Base-by-base conservation (phyloP, 148 eudicot species). In the Rhododendron griersonianum region DNA sequence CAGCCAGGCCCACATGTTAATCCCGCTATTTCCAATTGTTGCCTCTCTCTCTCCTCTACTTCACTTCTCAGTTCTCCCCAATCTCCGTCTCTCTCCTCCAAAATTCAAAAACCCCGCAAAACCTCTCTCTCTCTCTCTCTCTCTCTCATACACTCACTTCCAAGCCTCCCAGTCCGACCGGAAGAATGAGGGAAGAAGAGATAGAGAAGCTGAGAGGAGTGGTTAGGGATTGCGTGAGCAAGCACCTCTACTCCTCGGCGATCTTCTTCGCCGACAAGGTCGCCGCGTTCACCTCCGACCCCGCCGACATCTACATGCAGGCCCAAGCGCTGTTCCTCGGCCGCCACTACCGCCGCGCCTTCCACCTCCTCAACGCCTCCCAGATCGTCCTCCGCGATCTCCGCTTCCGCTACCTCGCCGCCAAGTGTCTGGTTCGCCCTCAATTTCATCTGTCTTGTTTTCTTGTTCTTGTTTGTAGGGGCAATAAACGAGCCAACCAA, bases 391-490 rank as follows among this genome's bases (percentile, higher is more conserved):
- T 89, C 79, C 92, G 96, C 18, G 99, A 97, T 80, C 98, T 95
- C 81, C 98, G 98, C 8, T 97, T 97, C 80, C 98, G 96, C 57
- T 97, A 97, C 90, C 98, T 97, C 82, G 98, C 98, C 53, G 99
- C 99, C 86, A 95, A 97, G 89, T 97, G 99, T 88, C 96, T 97
- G 76, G 99, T 96, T 1, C 21, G 89, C 86, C 74, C 11, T 81
- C 23, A 35, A 33, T 75, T 59, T 65, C 33, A 11, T n/a, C 28
- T 25, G 33, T 67, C 74, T 67, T 11, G 15, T 67, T 25, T 67
- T 25, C 7, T 59, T 59, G 5, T 59, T 19, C n/a, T 59, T 53
- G 15, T 14, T 13, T 13, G 16, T 50, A 50, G 15, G 53, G 53
- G 53, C 53, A 50, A 50, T 1, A 50, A 10, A 53, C 57, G 4